Conservation (phyloP, 75 land plant genomes). For the Pinus albicaulis region DNA sequence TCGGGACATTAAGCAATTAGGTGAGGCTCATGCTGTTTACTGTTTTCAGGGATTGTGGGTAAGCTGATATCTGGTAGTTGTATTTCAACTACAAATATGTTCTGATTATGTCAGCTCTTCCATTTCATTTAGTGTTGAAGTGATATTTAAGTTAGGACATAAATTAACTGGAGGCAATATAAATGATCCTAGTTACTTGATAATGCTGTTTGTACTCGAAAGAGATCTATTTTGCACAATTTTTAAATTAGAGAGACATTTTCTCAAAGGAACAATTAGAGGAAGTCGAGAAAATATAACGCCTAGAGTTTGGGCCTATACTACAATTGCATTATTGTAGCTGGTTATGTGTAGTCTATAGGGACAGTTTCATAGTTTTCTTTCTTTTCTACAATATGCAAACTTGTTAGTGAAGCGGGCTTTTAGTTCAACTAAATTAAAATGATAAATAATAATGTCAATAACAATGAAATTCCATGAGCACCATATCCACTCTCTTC, state of each 20-base stretch:
- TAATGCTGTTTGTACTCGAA: neutral
- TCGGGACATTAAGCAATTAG: constrained; percentile 86
- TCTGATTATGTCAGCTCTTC: neutral
- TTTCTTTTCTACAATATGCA: neutral
- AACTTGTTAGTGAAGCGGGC: neutral
- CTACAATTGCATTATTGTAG: neutral
- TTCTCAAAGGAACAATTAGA: neutral
- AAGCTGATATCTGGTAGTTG: neutral
- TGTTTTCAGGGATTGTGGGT: neutral
- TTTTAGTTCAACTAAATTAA: neutral
- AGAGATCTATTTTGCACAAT: neutral
- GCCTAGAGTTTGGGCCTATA: no score
- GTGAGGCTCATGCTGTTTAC: constrained; percentile 15
- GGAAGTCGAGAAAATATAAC: no score
- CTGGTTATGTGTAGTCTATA: neutral
- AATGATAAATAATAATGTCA: neutral
- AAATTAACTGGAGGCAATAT: neutral
- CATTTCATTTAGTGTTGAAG: neutral
- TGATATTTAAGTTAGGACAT: neutral
- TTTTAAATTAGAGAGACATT: neutral
- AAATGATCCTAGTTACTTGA: neutral
- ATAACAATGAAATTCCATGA: neutral
- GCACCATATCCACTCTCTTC: neutral
- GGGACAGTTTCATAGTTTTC: neutral
- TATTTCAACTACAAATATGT: neutral